A percentile compares a stretch with the other conserved stretches of the same genome.
Evolutionary conservation across 805 yeast genomes (phyloP).

Genomic region (Kluyveromyces siamensis): DNA sequence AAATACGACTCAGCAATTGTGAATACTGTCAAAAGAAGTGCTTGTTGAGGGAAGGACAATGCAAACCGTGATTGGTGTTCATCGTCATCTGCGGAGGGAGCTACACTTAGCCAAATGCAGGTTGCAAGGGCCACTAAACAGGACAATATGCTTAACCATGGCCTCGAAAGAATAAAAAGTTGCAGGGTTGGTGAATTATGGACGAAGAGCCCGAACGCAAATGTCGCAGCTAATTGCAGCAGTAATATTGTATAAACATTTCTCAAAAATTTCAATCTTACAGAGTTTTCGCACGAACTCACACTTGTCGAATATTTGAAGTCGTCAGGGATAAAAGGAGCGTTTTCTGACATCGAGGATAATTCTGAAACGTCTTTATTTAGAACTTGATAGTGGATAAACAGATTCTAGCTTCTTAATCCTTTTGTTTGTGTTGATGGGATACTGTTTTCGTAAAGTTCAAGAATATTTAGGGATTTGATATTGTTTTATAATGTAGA

Average conservation of each 20-base stretch:
- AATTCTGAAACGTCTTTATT: neutral
- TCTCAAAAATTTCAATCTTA: conserved; percentile 67
- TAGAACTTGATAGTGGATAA: neutral
- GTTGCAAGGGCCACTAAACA: conserved; percentile 53
- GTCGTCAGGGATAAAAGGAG: conserved; percentile 48
- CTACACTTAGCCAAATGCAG: conserved; percentile 52
- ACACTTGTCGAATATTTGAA: conserved; percentile 76
- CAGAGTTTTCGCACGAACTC: conserved; percentile 64
- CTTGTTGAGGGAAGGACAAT: conserved; percentile 20
- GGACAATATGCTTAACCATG: conserved; percentile 51
- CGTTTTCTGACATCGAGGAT: neutral
- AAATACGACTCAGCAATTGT: conserved; percentile 69
- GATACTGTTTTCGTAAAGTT: too few species aligned
- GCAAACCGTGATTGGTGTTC: conserved; percentile 36
- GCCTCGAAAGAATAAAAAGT: conserved; percentile 46
- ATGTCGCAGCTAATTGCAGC: conserved; percentile 55
- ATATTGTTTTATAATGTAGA: neutral
- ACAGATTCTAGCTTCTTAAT: too few species aligned
- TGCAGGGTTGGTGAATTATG: conserved; percentile 13
- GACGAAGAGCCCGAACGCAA: conserved; percentile 27
- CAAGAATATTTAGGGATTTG: neutral
- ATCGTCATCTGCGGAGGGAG: conserved; percentile 57
- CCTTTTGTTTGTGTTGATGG: neutral
- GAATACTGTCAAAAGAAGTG: conserved; percentile 52
- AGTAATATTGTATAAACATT: conserved; percentile 70